A percentile compares a stretch with the other conserved stretches of the same genome.
phyloP scores from a whole-genome alignment of 352 stramenopile genomes.

The Phytophthora fragariaefolia region DNA sequence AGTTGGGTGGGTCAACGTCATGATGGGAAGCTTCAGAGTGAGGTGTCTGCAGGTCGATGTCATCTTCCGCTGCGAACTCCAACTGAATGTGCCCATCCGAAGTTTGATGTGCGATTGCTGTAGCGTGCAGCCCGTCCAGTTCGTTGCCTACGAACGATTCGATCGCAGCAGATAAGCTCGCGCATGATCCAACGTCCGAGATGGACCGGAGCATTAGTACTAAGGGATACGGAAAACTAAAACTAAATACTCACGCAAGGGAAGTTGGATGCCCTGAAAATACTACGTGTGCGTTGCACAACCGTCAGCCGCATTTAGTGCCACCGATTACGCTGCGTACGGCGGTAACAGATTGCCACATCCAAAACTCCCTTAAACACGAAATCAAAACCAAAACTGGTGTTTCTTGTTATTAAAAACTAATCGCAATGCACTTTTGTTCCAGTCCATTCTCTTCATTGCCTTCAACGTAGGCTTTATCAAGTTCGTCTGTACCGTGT shows the following conservation, averaged over 20 bases:
- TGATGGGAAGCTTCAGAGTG: slow-evolving; percentile 6
- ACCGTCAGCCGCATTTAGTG: slow-evolving; percentile 31
- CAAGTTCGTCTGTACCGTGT: neutral
- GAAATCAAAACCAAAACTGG: slow-evolving; percentile 17
- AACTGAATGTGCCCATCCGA: slow-evolving; percentile 44
- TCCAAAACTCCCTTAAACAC: neutral
- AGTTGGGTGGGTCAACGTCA: slow-evolving; percentile 7
- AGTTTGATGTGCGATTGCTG: slow-evolving; percentile 26
- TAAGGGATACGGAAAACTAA: neutral
- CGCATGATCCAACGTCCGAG: neutral
- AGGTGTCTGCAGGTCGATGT: slow-evolving; percentile 35
- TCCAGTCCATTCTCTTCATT: neutral
- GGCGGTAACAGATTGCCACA: slow-evolving; percentile 15
- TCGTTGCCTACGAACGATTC: slow-evolving; percentile 27
- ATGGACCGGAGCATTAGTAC: slow-evolving; percentile 11
- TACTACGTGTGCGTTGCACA: slow-evolving; percentile 7
- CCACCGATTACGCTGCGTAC: neutral
- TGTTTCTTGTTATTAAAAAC: slow-evolving; percentile 6
- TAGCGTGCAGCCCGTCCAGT: slow-evolving; percentile 23
- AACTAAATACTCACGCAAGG: neutral
- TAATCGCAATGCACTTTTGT: slow-evolving; percentile 10
- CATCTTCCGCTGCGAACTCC: slow-evolving; percentile 39
- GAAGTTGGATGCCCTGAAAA: neutral
- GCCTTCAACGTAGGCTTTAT: neutral
- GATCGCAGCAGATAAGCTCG: slow-evolving; percentile 22